A percentile compares a stretch with the other conserved stretches of the same genome.
Evolutionary conservation across 306 rosid species (phyloP).

Genomic region (Hylodesmum podocarpum): DNA sequence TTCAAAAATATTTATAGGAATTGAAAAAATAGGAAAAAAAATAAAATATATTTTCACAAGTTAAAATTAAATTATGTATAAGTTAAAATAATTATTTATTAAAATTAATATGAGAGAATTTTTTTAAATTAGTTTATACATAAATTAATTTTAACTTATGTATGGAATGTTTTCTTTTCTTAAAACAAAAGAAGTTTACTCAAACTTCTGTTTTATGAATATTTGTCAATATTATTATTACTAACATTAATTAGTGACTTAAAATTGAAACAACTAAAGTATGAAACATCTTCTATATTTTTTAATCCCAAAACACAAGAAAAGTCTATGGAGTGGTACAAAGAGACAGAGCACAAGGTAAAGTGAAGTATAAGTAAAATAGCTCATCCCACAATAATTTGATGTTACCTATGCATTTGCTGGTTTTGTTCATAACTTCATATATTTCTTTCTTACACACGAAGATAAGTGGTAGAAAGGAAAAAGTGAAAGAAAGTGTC

Average conservation of each 20-base stretch:
- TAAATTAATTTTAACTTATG: too few species aligned
- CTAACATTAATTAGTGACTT: neutral
- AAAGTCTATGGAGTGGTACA: neutral
- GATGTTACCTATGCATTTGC: neutral
- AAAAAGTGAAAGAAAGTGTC: neutral
- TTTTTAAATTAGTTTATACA: too few species aligned
- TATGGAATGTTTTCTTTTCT: too few species aligned
- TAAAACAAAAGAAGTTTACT: too few species aligned
- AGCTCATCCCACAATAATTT: neutral
- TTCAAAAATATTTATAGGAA: too few species aligned
- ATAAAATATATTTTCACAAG: too few species aligned
- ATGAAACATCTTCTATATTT: neutral
- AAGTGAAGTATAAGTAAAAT: neutral
- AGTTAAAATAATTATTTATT: too few species aligned
- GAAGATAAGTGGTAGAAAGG: neutral
- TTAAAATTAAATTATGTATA: too few species aligned
- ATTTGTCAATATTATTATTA: neutral
- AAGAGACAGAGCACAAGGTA: neutral
- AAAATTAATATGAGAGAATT: too few species aligned
- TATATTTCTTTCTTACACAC: constrained; percentile 1
- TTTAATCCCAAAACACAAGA: neutral
- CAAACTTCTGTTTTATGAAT: neutral
- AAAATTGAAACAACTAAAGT: neutral
- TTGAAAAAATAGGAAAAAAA: too few species aligned
- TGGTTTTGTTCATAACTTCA: neutral